Evolutionary conservation across 805 yeast species (phyloP), one percentile per base, ranked within the genome.

Genomic region (Candida silvatica): DNA sequence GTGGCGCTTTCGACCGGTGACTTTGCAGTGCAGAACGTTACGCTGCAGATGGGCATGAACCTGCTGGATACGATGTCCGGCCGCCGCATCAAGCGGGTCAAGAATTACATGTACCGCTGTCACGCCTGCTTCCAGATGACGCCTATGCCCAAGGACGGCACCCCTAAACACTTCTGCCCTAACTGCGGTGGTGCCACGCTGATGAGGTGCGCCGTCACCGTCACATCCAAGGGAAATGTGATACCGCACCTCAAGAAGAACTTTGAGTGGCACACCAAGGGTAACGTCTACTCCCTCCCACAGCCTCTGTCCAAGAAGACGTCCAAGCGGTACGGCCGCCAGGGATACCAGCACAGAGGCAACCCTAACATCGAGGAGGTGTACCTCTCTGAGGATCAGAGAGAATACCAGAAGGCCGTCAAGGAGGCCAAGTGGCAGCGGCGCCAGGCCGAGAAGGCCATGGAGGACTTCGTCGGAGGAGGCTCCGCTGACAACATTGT

Each of bases 1-100:
- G 92, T 80, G 15, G 98, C 97, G 3, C 61, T 92, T 33, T 80
- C 95, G 0, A 82, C 97, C 0, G 95, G 95, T 19, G 99, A 92
- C 73, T 92, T 90, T 62, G 97, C 99, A 2, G 85, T 90, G 50
- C 99, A 92, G 59, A 92, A 92, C 58, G 95, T 88, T 12, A 74
- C 95, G 1, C 67, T 92, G 62, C 97, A 90, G 58, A 69, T 92
- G 47, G 96, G 96, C 4, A 58, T 92, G 38, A 81, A 84, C 45
- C 66, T 90, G 46, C 80, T 92, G 77, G 88, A 88, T 58, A 67
- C 83, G 17, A 69, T 74, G 62, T 75, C 88, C 2, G 98, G 98
- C 16, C 64, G 78, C 43, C 86, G 80, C 48, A 88, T 92, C 59
- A 80, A 75, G 45, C 74, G 84, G 54, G 81, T 92, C 23, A 72